Evolutionary conservation across 31 red algal species (phyloP).

Genomic region (Bonnemaisonia californica): DNA sequence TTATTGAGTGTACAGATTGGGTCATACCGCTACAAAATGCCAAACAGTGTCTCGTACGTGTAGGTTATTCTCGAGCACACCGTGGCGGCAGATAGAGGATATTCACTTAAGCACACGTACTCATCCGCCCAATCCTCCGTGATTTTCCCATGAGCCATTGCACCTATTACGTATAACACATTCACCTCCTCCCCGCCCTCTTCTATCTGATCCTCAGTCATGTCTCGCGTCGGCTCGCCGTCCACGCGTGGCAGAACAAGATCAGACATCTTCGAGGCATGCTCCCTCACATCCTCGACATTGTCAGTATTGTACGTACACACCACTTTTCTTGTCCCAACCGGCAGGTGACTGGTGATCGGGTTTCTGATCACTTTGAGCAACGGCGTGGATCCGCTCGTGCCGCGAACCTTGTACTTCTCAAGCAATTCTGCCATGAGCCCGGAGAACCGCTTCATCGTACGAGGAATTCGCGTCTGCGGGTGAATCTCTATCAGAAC

Average conservation of each 20-base stretch:
- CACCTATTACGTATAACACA: constrained; percentile 84
- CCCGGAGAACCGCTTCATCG: constrained; percentile 83
- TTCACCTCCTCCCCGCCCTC: constrained; percentile 58
- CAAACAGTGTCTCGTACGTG: constrained; percentile 78
- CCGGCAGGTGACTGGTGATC: constrained; percentile 85
- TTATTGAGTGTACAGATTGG: too few relatives aligned
- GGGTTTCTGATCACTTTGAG: constrained; percentile 90
- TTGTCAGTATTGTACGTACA: constrained; percentile 86
- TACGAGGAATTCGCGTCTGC: constrained; percentile 88
- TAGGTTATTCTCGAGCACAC: constrained; percentile 76
- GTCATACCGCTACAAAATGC: constrained; percentile 77
- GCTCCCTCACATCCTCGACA: constrained; percentile 69
- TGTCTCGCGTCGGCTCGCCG: neutral
- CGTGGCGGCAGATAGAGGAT: constrained; percentile 83
- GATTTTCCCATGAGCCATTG: constrained; percentile 95
- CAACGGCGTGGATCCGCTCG: constrained; percentile 67
- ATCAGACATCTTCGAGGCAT: constrained; percentile 48
- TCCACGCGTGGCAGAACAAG: constrained; percentile 20
- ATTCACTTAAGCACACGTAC: constrained; percentile 82
- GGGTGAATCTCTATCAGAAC: constrained; percentile 91
- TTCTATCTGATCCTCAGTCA: constrained; percentile 36
- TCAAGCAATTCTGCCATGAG: constrained; percentile 89
- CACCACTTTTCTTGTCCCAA: constrained; percentile 70
- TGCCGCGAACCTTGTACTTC: constrained; percentile 88
- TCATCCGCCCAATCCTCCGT: constrained; percentile 88